phyloP scores from a whole-genome alignment of 2,329 filamentous ascomycete genomes.

The Colletotrichum tropicale region DNA sequence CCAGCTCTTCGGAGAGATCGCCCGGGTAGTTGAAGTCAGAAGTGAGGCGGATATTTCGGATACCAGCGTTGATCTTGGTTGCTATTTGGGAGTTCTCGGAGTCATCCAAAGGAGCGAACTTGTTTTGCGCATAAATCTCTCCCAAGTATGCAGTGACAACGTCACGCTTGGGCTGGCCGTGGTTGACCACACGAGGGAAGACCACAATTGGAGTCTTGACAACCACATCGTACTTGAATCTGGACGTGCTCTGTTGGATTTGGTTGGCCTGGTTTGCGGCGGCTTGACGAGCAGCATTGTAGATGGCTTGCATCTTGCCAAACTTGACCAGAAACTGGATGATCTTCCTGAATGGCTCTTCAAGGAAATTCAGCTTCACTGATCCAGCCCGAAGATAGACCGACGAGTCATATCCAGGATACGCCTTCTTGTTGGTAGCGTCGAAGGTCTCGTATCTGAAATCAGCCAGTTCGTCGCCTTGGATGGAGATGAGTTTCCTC shows the following conservation, averaged over 20 bases:
- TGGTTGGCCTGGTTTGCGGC: conserved; percentile 93
- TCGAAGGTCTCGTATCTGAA: conserved; percentile 98
- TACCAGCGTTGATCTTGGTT: conserved; percentile 89
- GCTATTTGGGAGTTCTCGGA: conserved; percentile 74
- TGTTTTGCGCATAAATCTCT: conserved; percentile 97
- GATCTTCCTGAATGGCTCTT: conserved; percentile 97
- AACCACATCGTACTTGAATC: conserved; percentile 91
- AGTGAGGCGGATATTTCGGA: conserved; percentile 89
- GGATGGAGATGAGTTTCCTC: conserved; percentile 88
- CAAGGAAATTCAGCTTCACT: conserved; percentile 94
- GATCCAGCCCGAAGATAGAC: conserved; percentile 91
- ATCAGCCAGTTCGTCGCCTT: conserved; percentile 93
- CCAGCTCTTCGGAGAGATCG: conserved; percentile 79
- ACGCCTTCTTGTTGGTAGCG: conserved; percentile 67
- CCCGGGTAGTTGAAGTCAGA: conserved; percentile 85
- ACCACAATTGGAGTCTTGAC: conserved; percentile 96
- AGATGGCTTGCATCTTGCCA: conserved; percentile 98
- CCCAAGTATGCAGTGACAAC: conserved; percentile 91
- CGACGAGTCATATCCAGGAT: conserved; percentile 94
- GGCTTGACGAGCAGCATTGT: conserved; percentile 94
- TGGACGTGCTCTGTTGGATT: conserved; percentile 86
- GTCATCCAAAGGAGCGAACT: conserved; percentile 85
- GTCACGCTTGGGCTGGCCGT: conserved; percentile 75
- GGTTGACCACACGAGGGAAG: conserved; percentile 80
- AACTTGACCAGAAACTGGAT: conserved; percentile 98